Percentiles rank a stretch among this genome's conserved stretches.
These are phyloP conservation scores for Alternaria gansuensis DNA, from an alignment of 2,329 filamentous ascomycete species.

Conservation along the genomic window DNA sequence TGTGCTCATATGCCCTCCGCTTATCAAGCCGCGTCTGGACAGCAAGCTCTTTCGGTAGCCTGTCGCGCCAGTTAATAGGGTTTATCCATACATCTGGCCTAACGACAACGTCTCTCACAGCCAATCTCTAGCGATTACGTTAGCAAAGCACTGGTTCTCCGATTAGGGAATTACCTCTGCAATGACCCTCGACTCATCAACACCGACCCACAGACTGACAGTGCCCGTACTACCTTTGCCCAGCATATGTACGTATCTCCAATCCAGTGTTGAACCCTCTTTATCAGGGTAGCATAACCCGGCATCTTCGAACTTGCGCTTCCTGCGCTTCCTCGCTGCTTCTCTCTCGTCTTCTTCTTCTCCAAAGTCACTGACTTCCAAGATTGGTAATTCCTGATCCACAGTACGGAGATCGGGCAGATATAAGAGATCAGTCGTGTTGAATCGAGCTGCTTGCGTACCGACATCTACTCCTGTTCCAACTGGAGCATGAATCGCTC, in stretches of 20 bases:
- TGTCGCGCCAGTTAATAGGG: constrained; percentile 20
- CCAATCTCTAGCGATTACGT: not conserved
- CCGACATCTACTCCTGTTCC: not conserved
- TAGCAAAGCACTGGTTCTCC: not conserved
- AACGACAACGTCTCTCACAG: not conserved
- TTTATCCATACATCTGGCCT: not conserved
- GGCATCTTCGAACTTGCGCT: not conserved
- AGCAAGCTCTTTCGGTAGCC: constrained; percentile 18
- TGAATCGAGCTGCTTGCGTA: not conserved
- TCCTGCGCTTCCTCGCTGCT: not conserved
- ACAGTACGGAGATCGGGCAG: not conserved
- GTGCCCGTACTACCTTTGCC: not conserved
- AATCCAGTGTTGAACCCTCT: not conserved
- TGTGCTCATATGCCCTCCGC: constrained; percentile 4
- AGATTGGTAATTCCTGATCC: not conserved
- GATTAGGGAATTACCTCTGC: not conserved
- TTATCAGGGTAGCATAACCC: not conserved
- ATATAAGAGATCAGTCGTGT: not conserved
- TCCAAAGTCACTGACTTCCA: not conserved
- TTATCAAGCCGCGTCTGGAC: constrained; percentile 11
- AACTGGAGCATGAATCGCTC: not conserved
- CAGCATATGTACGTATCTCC: not conserved
- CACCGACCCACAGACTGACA: not conserved
- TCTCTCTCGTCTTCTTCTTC: not conserved
- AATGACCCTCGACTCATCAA: not conserved